phyloP scores from a whole-genome alignment of 441 rosid species.

The Gossypium lobatum region DNA sequence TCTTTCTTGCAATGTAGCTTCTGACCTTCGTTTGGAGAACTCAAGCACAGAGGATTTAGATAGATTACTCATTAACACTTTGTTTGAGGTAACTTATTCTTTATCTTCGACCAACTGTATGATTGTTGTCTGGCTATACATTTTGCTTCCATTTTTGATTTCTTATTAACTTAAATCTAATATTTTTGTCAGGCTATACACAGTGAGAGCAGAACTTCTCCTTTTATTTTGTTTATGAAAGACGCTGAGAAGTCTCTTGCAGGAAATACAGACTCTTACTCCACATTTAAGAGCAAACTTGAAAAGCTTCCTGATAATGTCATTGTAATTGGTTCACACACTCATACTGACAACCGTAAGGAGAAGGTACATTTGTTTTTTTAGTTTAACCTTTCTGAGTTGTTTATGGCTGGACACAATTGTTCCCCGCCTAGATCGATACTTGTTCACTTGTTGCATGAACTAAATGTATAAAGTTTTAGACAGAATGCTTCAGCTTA shows the following conservation, averaged over 20 bases:
- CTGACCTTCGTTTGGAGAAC: slow-evolving; percentile 64
- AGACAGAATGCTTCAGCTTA: not conserved
- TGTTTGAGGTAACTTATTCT: slow-evolving; percentile 53
- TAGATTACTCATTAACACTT: slow-evolving; percentile 52
- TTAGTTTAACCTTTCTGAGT: not conserved
- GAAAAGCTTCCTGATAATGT: slow-evolving; percentile 68
- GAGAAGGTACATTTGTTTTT: slow-evolving; percentile 48
- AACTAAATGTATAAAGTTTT: not conserved
- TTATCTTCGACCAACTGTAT: not conserved
- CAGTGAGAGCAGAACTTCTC: slow-evolving; percentile 56
- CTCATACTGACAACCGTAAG: slow-evolving; percentile 62
- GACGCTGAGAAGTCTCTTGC: slow-evolving; percentile 76
- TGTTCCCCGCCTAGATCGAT: not conserved
- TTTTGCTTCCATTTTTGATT: slow-evolving; percentile 12
- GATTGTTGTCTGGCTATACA: slow-evolving; percentile 6
- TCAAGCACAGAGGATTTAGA: slow-evolving; percentile 50
- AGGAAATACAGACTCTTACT: slow-evolving; percentile 54
- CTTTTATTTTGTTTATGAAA: slow-evolving; percentile 75
- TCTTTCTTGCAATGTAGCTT: slow-evolving; percentile 27
- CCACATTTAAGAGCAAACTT: slow-evolving; percentile 54
- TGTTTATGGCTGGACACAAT: not conserved
- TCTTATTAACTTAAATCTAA: slow-evolving; percentile 10
- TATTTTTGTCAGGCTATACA: slow-evolving; percentile 40
- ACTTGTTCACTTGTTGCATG: not conserved
- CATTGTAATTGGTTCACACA: slow-evolving; percentile 61